Evolutionary conservation across 2,329 filamentous ascomycete species (phyloP).

Genomic region (Diaporthe caulivora): DNA sequence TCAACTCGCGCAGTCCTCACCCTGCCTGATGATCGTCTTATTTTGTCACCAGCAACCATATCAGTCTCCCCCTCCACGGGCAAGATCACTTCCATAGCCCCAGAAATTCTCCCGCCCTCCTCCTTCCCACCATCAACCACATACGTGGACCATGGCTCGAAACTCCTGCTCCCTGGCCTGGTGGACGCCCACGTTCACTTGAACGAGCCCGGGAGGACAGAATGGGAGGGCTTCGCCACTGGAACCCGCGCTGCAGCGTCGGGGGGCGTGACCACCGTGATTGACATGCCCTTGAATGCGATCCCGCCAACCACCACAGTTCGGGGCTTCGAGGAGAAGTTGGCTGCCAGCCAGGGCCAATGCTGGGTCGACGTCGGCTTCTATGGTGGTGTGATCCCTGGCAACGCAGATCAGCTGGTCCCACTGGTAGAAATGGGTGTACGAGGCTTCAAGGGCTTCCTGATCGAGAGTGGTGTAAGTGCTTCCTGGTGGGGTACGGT

Average conservation of each 20-base stretch:
- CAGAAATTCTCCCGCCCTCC: conserved; percentile 78
- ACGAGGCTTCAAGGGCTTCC: conserved; percentile 95
- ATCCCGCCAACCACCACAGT: conserved; percentile 97
- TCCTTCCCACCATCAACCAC: conserved; percentile 79
- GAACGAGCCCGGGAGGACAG: conserved; percentile 95
- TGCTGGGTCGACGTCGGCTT: conserved; percentile 99
- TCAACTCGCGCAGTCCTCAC: conserved; percentile 88
- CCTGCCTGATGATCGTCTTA: conserved; percentile 70
- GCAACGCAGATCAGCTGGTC: conserved; percentile 84
- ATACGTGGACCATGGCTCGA: conserved; percentile 88
- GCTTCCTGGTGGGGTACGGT: not conserved
- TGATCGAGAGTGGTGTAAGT: conserved; percentile 95
- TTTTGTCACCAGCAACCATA: conserved; percentile 85
- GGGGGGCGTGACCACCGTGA: conserved; percentile 94
- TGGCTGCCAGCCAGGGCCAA: conserved; percentile 84
- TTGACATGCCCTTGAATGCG: conserved; percentile 98
- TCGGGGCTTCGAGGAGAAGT: conserved; percentile 83
- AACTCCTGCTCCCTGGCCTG: conserved; percentile 87
- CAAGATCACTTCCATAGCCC: conserved; percentile 83
- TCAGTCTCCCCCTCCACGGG: conserved; percentile 82
- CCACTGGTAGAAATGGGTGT: conserved; percentile 88
- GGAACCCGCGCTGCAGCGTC: conserved; percentile 94
- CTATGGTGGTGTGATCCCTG: conserved; percentile 94
- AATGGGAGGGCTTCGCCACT: conserved; percentile 98
- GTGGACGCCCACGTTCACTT: conserved; percentile 98